Evolutionary conservation across 129 eudicot genomes (phyloP).

Genomic region (Lactuca sativa): DNA sequence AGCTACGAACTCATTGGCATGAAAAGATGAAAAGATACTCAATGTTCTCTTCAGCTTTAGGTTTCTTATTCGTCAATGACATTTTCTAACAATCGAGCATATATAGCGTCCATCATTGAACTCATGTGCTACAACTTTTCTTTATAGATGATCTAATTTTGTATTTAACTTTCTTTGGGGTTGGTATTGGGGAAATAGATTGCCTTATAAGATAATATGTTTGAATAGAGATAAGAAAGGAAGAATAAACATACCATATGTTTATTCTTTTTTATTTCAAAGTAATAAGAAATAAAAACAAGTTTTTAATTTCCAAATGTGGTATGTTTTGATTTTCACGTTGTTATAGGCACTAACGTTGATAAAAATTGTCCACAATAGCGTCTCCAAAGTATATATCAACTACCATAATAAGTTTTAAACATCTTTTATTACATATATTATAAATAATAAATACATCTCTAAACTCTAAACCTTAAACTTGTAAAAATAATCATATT

Average conservation of each 20-base stretch:
- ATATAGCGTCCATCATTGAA: background rate
- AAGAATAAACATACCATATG: too few relatives aligned
- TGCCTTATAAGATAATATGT: too few relatives aligned
- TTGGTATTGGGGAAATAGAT: too few relatives aligned
- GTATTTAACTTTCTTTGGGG: background rate
- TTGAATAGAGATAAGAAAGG: too few relatives aligned
- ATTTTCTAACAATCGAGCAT: background rate
- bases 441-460: background rate
- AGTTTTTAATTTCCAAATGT: too few relatives aligned
- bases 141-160: background rate
- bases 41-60: too few relatives aligned
- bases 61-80: background rate
- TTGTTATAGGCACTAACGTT: too few relatives aligned
- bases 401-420: background rate
- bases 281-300: too few relatives aligned
- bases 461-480: too few relatives aligned
- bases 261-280: too few relatives aligned
- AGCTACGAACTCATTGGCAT: background rate
- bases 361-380: background rate
- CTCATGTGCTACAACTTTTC: background rate
- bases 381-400: background rate
- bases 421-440: too few relatives aligned
- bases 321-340: too few relatives aligned
- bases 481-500: background rate
- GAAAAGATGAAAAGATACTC: background rate